These are phyloP conservation scores for Acanthamoeba quina DNA, from an alignment of 208 protist species.

Conservation along the genomic window DNA sequence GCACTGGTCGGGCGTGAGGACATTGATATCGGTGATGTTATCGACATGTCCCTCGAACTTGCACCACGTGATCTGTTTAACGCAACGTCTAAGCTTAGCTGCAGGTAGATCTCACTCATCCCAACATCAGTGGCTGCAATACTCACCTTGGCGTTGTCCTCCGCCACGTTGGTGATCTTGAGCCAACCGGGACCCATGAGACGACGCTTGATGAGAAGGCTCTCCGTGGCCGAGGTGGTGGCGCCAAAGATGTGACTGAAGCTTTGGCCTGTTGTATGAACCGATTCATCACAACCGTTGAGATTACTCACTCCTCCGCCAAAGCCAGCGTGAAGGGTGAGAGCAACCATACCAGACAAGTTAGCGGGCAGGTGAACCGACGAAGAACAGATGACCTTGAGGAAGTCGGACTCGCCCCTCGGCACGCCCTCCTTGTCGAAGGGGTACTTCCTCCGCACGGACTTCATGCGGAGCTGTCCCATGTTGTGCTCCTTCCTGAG, in stretches of 20 bases:
- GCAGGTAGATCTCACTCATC: background rate
- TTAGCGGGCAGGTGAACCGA: constrained; percentile 19
- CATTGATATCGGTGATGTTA: constrained; percentile 7
- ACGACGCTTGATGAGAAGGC: constrained; percentile 59
- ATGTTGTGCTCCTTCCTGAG: constrained; percentile 60
- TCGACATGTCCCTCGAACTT: constrained; percentile 67
- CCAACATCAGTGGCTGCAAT: background rate
- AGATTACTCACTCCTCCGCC: background rate
- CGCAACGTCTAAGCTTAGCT: background rate
- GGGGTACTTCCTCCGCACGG: constrained; percentile 36
- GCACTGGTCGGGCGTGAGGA: constrained; percentile 25
- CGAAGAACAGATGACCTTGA: constrained; percentile 69
- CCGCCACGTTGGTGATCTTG: constrained; percentile 51
- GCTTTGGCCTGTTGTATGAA: constrained; percentile 11
- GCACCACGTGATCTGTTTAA: constrained; percentile 64
- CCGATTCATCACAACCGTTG: background rate
- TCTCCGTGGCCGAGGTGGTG: constrained; percentile 52
- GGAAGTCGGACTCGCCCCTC: constrained; percentile 9
- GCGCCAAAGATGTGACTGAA: constrained; percentile 72
- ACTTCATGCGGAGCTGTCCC: constrained; percentile 26
- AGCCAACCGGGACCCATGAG: constrained; percentile 73
- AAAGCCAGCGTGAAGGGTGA: background rate
- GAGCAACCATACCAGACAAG: constrained; percentile 15
- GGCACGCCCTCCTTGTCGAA: constrained; percentile 70
- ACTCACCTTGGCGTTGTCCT: constrained; percentile 51